Percentiles rank a stretch among this genome's conserved stretches.
These are phyloP conservation scores for Claviceps sp. DNA, from an alignment of 2,329 filamentous ascomycete species.

Conservation along the genomic window DNA sequence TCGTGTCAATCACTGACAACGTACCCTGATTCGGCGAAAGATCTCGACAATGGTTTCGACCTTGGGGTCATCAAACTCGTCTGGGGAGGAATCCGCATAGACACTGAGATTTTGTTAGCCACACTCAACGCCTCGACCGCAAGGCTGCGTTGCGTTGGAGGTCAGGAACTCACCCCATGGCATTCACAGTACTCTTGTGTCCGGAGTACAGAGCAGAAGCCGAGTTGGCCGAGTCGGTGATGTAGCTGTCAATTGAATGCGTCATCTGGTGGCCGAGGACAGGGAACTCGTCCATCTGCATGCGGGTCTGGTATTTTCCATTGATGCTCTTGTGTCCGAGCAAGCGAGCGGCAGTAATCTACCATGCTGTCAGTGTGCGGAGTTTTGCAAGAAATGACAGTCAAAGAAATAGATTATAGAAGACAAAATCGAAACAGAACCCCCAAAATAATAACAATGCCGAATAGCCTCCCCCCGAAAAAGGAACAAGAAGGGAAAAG, in stretches of 20 bases:
- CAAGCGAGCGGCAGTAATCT: conserved; percentile 64
- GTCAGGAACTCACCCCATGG: conserved; percentile 42
- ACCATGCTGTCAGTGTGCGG: neutral
- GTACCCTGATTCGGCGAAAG: conserved; percentile 54
- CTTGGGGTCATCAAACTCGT: conserved; percentile 71
- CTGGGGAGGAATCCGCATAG: conserved; percentile 62
- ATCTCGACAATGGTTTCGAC: conserved; percentile 73
- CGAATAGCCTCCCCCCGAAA: too few species aligned
- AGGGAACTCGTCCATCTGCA: conserved; percentile 73
- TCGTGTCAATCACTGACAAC: conserved; percentile 14
- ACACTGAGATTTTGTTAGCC: conserved; percentile 27
- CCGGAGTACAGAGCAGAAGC: conserved; percentile 70
- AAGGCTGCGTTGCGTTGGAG: neutral
- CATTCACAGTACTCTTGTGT: conserved; percentile 74
- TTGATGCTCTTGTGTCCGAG: conserved; percentile 75
- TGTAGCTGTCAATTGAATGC: conserved; percentile 72
- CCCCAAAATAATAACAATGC: too few species aligned
- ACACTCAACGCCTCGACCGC: neutral
- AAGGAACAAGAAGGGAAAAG: neutral
- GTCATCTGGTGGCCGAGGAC: conserved; percentile 84
- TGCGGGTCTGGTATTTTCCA: conserved; percentile 63
- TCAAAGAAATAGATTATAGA: neutral
- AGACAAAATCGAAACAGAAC: neutral
- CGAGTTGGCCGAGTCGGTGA: conserved; percentile 77
- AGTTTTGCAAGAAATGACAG: neutral